Percentiles rank a stretch among this genome's conserved stretches.
These are phyloP conservation scores for Canavalia gladiata DNA, from an alignment of 306 rosid genomes.

Conservation along the genomic window DNA sequence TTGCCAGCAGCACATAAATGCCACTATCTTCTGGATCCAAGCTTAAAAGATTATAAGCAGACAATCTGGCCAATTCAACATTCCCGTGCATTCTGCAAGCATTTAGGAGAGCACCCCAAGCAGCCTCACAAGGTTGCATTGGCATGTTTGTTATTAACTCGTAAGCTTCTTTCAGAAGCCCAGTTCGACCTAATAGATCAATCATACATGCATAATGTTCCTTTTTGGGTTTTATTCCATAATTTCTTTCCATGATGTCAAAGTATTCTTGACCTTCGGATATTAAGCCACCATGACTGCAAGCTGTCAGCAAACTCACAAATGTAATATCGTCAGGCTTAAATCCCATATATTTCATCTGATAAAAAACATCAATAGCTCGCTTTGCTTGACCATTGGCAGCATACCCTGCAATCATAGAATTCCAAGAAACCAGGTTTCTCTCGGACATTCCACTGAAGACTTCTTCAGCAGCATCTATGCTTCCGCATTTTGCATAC, in stretches of 20 bases:
- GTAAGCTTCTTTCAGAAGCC: constrained; percentile 72
- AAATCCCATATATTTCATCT: constrained; percentile 54
- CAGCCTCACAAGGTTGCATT: constrained; percentile 71
- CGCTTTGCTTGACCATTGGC: constrained; percentile 64
- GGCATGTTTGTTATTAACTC: constrained; percentile 72
- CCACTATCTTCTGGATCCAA: constrained; percentile 83
- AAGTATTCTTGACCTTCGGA: constrained; percentile 65
- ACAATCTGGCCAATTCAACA: constrained; percentile 70
- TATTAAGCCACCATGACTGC: constrained; percentile 77
- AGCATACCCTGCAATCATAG: constrained; percentile 77
- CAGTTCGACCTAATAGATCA: constrained; percentile 75
- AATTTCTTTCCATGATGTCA: constrained; percentile 59
- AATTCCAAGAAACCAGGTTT: constrained; percentile 78
- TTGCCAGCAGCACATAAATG: constrained; percentile 66
- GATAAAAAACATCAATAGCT: constrained; percentile 65
- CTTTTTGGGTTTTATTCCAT: constrained; percentile 64
- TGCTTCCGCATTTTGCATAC: constrained; percentile 87
- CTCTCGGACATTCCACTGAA: constrained; percentile 59
- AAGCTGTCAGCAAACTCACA: constrained; percentile 75
- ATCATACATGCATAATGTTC: constrained; percentile 81
- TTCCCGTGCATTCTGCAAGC: constrained; percentile 76
- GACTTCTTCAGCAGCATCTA: constrained; percentile 60
- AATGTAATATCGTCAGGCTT: constrained; percentile 74
- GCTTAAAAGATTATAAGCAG: constrained; percentile 62
- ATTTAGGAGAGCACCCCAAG: constrained; percentile 87